Evolutionary conservation across 257 asterid genomes (phyloP), one percentile per base, ranked within the genome.

Genomic region (Phtheirospermum japonicum): DNA sequence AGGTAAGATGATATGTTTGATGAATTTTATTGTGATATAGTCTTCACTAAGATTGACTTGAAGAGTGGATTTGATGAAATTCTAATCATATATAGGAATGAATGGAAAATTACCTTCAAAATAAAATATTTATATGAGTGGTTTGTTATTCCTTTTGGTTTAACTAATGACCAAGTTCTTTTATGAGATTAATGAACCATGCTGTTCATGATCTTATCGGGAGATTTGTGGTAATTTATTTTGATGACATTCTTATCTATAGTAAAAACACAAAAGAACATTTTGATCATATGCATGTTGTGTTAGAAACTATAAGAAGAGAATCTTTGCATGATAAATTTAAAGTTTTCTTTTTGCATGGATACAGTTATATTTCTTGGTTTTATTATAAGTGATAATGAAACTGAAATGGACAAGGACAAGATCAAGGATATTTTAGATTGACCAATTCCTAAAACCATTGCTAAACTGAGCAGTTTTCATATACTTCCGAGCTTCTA

Each of bases 181-280:
- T 32, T 8, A 32, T 32, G 37, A 1, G 1, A 32, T 8, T 32
- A 4, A 32, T 32, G 37, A 5, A 32, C 7, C 37, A 55, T 10
- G 42, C 3, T 55, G 26, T 55, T 39, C 16, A 19, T 12, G 19
- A 12, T 13, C 6, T 32, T 7, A 55, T 32, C 5, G 61, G 23
- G 39, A 55, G 28, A 33, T 55, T 32, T 30, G 42, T 32, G 4
- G 37, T 32, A 32, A 8, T 32, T 0, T 32, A 32, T 1, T 32
- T 1, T 1, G 37, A 32, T 57, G 63, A 34, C 12, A 57, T 57
- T 7, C 63, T 57, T 16, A 57, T 57, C 30, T 57, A 57, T 57
- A 57, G 63, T 28, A 57, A 36, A 14, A 33, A 4, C 31, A 34
- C 16, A 6, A 28, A 34, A n/a, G 30, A 36, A 7, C 32, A 36